phyloP scores from a whole-genome alignment of 2,329 filamentous ascomycete genomes.

The Fonsecaea pugnacius region DNA sequence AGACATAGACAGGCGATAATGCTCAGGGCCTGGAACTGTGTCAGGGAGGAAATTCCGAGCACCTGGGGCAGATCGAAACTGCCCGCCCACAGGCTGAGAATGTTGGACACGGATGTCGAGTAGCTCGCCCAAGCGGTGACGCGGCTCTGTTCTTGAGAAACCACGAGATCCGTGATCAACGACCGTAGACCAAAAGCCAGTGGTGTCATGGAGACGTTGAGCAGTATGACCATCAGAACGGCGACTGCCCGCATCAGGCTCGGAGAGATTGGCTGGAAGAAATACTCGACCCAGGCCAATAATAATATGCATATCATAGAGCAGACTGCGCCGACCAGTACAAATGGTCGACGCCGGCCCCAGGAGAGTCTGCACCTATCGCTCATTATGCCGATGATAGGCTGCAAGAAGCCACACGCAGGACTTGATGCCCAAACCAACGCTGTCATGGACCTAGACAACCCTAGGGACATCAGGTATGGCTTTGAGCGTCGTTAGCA shows the following conservation, averaged over 20 bases:
- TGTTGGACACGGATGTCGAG: constrained; percentile 1
- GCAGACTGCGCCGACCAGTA: not conserved
- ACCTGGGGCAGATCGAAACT: constrained; percentile 2
- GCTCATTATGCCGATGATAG: constrained; percentile 5
- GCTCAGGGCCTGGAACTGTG: constrained; percentile 3
- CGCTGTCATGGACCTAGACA: constrained; percentile 2
- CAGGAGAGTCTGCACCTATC: not conserved
- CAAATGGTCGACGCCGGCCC: constrained; percentile 1
- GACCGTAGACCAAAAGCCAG: constrained; percentile 10
- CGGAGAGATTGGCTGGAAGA: not conserved
- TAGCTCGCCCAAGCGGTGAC: constrained; percentile 5
- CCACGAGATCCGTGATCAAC: constrained; percentile 6
- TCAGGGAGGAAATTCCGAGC: not conserved
- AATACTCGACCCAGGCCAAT: constrained; percentile 3
- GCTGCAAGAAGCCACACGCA: constrained; percentile 7
- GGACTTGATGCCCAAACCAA: constrained; percentile 7
- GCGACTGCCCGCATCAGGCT: not conserved
- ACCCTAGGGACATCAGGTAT: constrained; percentile 8
- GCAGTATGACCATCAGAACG: not conserved
- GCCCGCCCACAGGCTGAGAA: not conserved
- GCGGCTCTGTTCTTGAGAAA: constrained; percentile 3
- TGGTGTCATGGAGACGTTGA: constrained; percentile 10
- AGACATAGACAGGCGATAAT: constrained; percentile 1
- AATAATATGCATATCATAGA: constrained; percentile 4
- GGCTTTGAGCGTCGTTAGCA: not conserved